Conservation (phyloP, 495 filamentous ascomycete species). For the Aspergillus incahuasiensis region DNA sequence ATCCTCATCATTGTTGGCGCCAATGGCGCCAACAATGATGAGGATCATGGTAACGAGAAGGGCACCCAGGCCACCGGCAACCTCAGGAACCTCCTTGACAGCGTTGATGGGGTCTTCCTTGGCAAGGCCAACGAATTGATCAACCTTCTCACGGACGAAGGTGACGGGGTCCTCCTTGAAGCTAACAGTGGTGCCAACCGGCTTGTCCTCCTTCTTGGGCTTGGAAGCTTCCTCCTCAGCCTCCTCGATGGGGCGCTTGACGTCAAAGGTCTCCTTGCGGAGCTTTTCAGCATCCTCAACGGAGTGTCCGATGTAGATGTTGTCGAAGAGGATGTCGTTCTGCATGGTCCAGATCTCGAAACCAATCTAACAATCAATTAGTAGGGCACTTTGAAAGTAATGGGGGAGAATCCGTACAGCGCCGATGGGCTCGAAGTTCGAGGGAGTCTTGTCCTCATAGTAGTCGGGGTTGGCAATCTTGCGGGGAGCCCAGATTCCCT, state of each 20-base stretch:
- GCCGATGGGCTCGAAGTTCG: slow-evolving; percentile 97
- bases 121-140: slow-evolving; percentile 79
- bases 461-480: slow-evolving; percentile 97
- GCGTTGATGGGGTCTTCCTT: slow-evolving; percentile 87
- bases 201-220: slow-evolving; percentile 68
- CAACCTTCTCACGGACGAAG: slow-evolving; percentile 88
- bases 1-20: slow-evolving; percentile 63
- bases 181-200: slow-evolving; percentile 68
- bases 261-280: slow-evolving; percentile 84
- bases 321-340: slow-evolving; percentile 97
- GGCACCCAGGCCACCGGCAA: slow-evolving; percentile 73
- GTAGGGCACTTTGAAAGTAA: neutral
- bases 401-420: slow-evolving; percentile 56
- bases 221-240: slow-evolving; percentile 75
- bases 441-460: slow-evolving; percentile 95
- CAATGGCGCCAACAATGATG: slow-evolving; percentile 57
- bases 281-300: slow-evolving; percentile 87
- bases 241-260: slow-evolving; percentile 85
- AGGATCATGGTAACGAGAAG: slow-evolving; percentile 64
- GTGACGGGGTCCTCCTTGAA: slow-evolving; percentile 90
- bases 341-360: slow-evolving; percentile 99
- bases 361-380: slow-evolving; percentile 59
- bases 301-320: slow-evolving; percentile 99
- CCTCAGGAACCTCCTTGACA: slow-evolving; percentile 85
- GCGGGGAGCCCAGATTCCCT: slow-evolving; percentile 88